Evolutionary conservation across 176 grass and related monocot species (phyloP), one percentile per base, ranked within the genome.

Genomic region (Paspalum notatum): DNA sequence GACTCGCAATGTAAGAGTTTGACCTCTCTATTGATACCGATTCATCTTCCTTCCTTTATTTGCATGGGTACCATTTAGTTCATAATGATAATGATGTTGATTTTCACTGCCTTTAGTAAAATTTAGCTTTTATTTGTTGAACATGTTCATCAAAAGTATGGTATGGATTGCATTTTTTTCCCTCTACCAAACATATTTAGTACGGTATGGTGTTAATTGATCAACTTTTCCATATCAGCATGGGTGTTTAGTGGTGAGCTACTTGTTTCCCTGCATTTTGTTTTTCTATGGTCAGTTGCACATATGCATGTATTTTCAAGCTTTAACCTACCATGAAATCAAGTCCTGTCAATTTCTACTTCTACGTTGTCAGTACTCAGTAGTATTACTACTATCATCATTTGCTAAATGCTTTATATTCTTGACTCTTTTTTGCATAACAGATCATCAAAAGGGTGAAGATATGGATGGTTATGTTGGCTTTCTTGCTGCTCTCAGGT

Each of bases 401-500:
- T 80, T 83, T 83, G 61, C 14, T 80, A 42, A 79, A 49, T 20
- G 0, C 6, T 76, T 78, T 37, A 77, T 18, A 59, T 21, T 58
- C 56, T 53, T 45, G 16, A 17, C 46, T 65, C 20, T 37, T 71
- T 65, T 67, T 82, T 39, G 0, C 56, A 37, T 81, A 53, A 11
- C 70, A 99, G 93, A 87, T 78, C 14, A 73, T 61, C 87, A 83
- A 83, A 87, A 88, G 79, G 86, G 75, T 74, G 89, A 80, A 59
- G 87, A 93, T 73, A 96, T 99, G 97, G 93, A 99, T 46, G 89
- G 93, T 66, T 99, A 91, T 80, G 84, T 99, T 49, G 97, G 97
- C 44, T 99, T 99, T 80, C 97, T 91, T 81, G 93, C 97, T 80
- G 82, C 93, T 75, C 74, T 99, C 72, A 76, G 89, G 18, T 82